Conservation (phyloP, 495 filamentous ascomycete genomes). For the Penicillium soppii region DNA sequence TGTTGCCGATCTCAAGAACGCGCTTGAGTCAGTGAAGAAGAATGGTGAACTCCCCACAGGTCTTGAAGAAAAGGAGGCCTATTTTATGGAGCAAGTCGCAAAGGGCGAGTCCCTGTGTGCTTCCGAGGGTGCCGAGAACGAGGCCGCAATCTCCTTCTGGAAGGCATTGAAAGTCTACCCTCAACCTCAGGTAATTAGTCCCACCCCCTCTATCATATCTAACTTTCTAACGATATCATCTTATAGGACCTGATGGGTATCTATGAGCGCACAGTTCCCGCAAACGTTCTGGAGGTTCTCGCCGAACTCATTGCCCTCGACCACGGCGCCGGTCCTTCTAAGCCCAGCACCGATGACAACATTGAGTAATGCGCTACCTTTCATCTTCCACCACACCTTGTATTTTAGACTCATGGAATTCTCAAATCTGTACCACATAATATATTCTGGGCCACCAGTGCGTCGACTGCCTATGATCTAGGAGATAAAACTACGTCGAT, state of each 20-base stretch:
- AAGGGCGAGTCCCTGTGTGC: conserved; percentile 75
- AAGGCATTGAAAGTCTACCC: conserved; percentile 98
- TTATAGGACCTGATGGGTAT: conserved; percentile 43
- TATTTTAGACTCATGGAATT: conserved; percentile 8
- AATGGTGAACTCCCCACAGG: conserved; percentile 83
- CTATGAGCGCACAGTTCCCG: conserved; percentile 96
- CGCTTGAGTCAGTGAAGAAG: conserved; percentile 74
- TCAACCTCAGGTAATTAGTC: conserved; percentile 50
- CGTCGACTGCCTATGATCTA: not conserved
- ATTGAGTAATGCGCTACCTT: conserved; percentile 33
- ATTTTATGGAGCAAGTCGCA: conserved; percentile 94
- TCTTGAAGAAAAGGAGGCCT: conserved; percentile 85
- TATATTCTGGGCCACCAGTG: not conserved
- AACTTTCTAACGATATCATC: conserved; percentile 9
- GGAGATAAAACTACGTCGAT: not conserved
- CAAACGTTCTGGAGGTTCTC: conserved; percentile 91
- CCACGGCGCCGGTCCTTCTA: conserved; percentile 40
- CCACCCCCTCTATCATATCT: not conserved
- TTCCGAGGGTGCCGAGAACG: conserved; percentile 66
- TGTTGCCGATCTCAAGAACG: conserved; percentile 64
- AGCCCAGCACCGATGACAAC: conserved; percentile 35
- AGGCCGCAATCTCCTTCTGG: conserved; percentile 94
- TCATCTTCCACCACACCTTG: conserved; percentile 6
- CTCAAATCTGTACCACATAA: conserved; percentile 9
- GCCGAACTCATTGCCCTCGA: conserved; percentile 98